phyloP scores from a whole-genome alignment of 768 basidiomycete species.

The Tremella mesenterica region DNA sequence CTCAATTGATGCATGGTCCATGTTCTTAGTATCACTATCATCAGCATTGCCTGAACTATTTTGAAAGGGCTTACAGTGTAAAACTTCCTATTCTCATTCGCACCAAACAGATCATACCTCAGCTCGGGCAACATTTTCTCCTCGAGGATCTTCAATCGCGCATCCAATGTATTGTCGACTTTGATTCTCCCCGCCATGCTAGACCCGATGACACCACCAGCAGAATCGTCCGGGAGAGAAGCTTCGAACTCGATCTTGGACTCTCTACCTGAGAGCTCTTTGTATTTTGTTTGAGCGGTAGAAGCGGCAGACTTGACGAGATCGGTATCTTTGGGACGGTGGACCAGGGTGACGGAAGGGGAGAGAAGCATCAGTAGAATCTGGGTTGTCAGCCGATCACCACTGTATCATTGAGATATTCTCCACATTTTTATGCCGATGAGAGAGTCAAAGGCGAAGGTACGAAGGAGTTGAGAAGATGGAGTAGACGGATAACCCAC shows the following conservation, averaged over 20 bases:
- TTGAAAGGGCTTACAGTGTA: slow-evolving; percentile 48
- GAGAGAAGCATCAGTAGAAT: slow-evolving; percentile 77
- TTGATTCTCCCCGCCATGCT: slow-evolving; percentile 69
- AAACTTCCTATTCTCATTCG: slow-evolving; percentile 87
- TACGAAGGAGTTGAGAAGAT: not conserved
- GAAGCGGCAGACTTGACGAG: slow-evolving; percentile 58
- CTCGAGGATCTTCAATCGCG: slow-evolving; percentile 77
- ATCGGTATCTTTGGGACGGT: slow-evolving; percentile 60
- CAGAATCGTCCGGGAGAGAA: slow-evolving; percentile 58
- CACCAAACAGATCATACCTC: slow-evolving; percentile 75
- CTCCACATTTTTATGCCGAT: not conserved
- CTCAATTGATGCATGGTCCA: no score
- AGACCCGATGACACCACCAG: slow-evolving; percentile 74
- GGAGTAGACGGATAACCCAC: slow-evolving; percentile 30
- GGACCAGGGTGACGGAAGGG: slow-evolving; percentile 56
- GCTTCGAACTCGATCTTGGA: slow-evolving; percentile 57
- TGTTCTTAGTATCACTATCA: not conserved
- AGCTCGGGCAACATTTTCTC: slow-evolving; percentile 98
- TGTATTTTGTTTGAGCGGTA: slow-evolving; percentile 59
- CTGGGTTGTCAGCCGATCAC: slow-evolving; percentile 36
- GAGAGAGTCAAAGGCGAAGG: not conserved
- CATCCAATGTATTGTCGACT: slow-evolving; percentile 89
- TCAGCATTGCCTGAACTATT: not conserved
- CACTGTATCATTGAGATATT: not conserved
- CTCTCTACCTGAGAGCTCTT: slow-evolving; percentile 65